Percentiles rank a stretch among this genome's conserved stretches.
These are phyloP conservation scores for Groenewaldozyma salmanticensis DNA, from an alignment of 805 yeast species.

Conservation along the genomic window DNA sequence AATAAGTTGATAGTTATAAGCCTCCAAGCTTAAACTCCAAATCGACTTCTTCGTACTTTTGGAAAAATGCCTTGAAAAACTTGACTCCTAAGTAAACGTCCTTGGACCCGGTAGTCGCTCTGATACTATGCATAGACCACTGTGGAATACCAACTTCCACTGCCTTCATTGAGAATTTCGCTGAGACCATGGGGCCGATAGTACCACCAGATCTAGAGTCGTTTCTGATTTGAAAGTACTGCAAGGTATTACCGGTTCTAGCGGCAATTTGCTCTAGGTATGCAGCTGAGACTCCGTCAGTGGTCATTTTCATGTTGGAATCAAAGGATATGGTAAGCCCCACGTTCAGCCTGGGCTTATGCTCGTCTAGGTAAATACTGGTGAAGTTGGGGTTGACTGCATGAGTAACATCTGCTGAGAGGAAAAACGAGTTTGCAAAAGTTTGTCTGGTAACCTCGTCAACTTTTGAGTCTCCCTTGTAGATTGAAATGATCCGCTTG, in stretches of 20 bases:
- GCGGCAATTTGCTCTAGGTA: slow-evolving; percentile 60
- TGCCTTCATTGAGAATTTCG: slow-evolving; percentile 32
- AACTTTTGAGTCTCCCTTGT: slow-evolving; percentile 14
- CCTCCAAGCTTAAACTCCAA: slow-evolving; percentile 22
- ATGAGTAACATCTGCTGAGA: slow-evolving; percentile 79
- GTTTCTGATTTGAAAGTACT: slow-evolving; percentile 76
- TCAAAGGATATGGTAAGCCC: slow-evolving; percentile 64
- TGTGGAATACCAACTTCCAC: slow-evolving; percentile 78
- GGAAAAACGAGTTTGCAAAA: slow-evolving; percentile 62
- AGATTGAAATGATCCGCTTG: slow-evolving; percentile 31
- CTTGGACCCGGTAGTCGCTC: slow-evolving; percentile 71
- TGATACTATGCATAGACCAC: slow-evolving; percentile 75
- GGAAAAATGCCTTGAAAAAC: slow-evolving; percentile 61
- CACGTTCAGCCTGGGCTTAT: slow-evolving; percentile 66
- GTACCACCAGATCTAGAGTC: slow-evolving; percentile 81
- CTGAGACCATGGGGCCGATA: slow-evolving; percentile 52
- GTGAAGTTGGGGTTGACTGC: slow-evolving; percentile 66
- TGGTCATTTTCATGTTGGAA: slow-evolving; percentile 73
- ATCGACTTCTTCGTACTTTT: slow-evolving; percentile 52
- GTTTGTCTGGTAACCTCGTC: slow-evolving; percentile 29
- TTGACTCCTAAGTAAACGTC: slow-evolving; percentile 68
- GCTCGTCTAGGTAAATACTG: slow-evolving; percentile 56
- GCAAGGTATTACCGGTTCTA: slow-evolving; percentile 51
- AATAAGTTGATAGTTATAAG: too few relatives aligned
- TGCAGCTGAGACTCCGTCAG: slow-evolving; percentile 65